phyloP scores from a whole-genome alignment of 768 basidiomycete species.

The Suillus variegatus region DNA sequence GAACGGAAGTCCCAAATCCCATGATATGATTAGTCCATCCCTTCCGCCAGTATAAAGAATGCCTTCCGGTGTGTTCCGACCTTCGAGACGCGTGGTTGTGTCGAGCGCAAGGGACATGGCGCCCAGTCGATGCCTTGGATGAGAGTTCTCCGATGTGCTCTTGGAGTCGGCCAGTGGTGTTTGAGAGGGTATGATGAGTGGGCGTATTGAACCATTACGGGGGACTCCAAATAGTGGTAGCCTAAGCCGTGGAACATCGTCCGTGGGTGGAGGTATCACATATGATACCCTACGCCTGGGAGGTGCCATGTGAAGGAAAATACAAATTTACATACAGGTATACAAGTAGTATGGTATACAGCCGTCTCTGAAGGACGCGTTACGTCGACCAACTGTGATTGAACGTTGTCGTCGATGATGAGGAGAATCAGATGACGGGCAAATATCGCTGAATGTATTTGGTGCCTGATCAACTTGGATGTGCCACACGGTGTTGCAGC shows the following conservation, averaged over 20 bases:
- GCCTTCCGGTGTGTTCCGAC: slow-evolving; percentile 69
- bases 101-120: slow-evolving; percentile 89
- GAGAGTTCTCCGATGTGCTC: slow-evolving; percentile 26
- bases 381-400: slow-evolving; percentile 2
- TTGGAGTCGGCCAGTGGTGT: slow-evolving; percentile 20
- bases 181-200: slow-evolving; percentile 56
- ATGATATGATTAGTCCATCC: slow-evolving; percentile 85
- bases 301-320: slow-evolving; percentile 37
- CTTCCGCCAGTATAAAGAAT: slow-evolving; percentile 90
- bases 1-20: slow-evolving; percentile 79
- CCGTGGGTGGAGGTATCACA: slow-evolving; percentile 74
- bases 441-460: slow-evolving; percentile 3
- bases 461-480: slow-evolving; percentile 1
- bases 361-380: slow-evolving; percentile 1
- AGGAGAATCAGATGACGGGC: not conserved
- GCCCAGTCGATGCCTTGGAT: slow-evolving; percentile 86
- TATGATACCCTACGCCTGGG: slow-evolving; percentile 79
- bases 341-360: not conserved
- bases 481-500: not conserved
- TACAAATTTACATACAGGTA: slow-evolving; percentile 25
- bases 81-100: slow-evolving; percentile 73
- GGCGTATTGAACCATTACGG: slow-evolving; percentile 68
- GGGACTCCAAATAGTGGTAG: slow-evolving; percentile 67
- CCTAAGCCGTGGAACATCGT: slow-evolving; percentile 61
- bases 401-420: not conserved